Evolutionary conservation across 1,284 basidiomycete genomes (phyloP).

Genomic region (Puccinia polysora): DNA sequence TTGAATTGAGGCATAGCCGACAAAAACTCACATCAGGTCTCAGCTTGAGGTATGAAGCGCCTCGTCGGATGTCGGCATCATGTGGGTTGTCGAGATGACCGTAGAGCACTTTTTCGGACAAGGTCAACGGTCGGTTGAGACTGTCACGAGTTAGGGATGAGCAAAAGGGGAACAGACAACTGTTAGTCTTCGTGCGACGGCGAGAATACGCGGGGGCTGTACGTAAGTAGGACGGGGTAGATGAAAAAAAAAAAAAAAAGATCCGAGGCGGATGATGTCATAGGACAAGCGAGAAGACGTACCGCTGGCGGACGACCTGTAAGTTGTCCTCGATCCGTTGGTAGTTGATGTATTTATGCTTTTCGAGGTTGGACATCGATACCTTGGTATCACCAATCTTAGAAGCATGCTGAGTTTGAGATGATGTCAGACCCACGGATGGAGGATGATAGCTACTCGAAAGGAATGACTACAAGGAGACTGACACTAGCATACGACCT

Average conservation of each 20-base stretch:
- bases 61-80: slow-evolving; percentile 79
- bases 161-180: not conserved
- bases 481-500: slow-evolving; percentile 44
- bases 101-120: slow-evolving; percentile 98
- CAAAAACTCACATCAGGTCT: slow-evolving; percentile 84
- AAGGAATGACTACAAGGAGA: slow-evolving; percentile 45
- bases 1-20: slow-evolving; percentile 21
- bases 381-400: slow-evolving; percentile 88
- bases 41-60: slow-evolving; percentile 88
- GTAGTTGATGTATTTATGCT: slow-evolving; percentile 86
- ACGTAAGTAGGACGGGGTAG: not conserved
- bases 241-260: not conserved
- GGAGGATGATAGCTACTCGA: slow-evolving; percentile 54
- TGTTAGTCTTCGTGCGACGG: slow-evolving; percentile 42
- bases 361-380: slow-evolving; percentile 81
- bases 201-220: slow-evolving; percentile 2
- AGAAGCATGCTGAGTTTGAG: slow-evolving; percentile 58
- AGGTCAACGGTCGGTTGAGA: slow-evolving; percentile 83
- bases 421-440: slow-evolving; percentile 60
- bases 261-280: not conserved
- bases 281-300: slow-evolving; percentile 52
- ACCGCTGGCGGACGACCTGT: slow-evolving; percentile 72
- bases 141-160: slow-evolving; percentile 56
- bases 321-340: slow-evolving; percentile 96
- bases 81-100: slow-evolving; percentile 93